These are phyloP conservation scores for Aspergillus pseudoterreus DNA, from an alignment of 2,329 filamentous ascomycete genomes.

Conservation along the genomic window DNA sequence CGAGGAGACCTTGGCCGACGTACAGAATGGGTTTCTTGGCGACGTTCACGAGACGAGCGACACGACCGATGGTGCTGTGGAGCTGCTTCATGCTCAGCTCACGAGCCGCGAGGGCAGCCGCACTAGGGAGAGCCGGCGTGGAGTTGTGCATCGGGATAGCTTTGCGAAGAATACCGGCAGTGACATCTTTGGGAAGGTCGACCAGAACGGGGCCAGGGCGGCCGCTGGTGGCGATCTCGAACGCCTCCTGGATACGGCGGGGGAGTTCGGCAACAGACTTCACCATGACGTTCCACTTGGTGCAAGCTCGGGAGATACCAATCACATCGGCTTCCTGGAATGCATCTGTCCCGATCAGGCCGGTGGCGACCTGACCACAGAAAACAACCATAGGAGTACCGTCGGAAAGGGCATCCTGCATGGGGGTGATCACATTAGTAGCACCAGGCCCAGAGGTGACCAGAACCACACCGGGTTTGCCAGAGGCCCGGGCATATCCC, in stretches of 20 bases:
- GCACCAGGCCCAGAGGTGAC: constrained; percentile 96
- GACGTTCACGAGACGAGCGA: constrained; percentile 77
- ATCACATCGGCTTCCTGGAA: constrained; percentile 97
- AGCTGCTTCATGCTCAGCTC: constrained; percentile 71
- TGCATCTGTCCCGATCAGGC: constrained; percentile 87
- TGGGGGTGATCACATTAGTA: constrained; percentile 93
- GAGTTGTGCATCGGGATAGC: constrained; percentile 75
- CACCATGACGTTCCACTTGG: constrained; percentile 99
- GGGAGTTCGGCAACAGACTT: constrained; percentile 93
- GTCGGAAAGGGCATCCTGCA: constrained; percentile 93
- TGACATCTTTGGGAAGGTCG: constrained; percentile 95
- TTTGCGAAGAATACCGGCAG: constrained; percentile 74
- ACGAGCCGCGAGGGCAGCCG: constrained; percentile 76
- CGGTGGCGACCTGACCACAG: constrained; percentile 85
- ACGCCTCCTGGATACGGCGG: constrained; percentile 92
- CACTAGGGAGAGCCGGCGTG: constrained; percentile 77
- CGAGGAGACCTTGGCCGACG: constrained; percentile 84
- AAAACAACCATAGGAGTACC: constrained; percentile 97
- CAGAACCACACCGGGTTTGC: constrained; percentile 90
- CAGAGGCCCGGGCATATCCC: constrained; percentile 89
- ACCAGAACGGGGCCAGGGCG: constrained; percentile 92
- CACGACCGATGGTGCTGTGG: constrained; percentile 67
- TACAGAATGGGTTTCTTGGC: constrained; percentile 95
- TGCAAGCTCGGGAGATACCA: constrained; percentile 90
- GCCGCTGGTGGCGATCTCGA: constrained; percentile 94